Base-by-base conservation (phyloP, 257 asterid species). In the Nicotiana undulata region DNA sequence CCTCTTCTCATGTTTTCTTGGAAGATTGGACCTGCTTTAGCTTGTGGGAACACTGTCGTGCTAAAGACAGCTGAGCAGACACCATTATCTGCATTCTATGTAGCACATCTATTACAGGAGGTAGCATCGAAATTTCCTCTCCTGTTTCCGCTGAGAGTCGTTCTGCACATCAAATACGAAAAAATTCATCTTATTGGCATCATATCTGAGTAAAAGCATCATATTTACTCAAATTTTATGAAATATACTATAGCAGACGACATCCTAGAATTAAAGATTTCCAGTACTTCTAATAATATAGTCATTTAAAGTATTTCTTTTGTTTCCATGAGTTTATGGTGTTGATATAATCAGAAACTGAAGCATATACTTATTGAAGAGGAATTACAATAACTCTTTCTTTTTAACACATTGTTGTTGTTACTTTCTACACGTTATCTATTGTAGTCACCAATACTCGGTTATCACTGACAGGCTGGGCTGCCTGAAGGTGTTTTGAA, bases 11-110 rank as follows among this genome's bases (percentile, higher is more conserved):
- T 96, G 97, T 90, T 82, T 80, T 97, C 92, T 78, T 94, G 98
- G 99, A 96, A 96, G 88, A 92, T 94, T 64, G 98, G 93, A 37
- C 99, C 99, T 5, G 99, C 98, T 12, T 84, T 96, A 80, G 98
- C 99, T 26, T 84, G 91, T 66, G 99, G 99, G 44, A 94, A 94
- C 87, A 89, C 93, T 8, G 28, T 94, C 58, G 94, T 96, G 84
- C 89, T 96, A 31, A 96, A 96, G 87, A 91, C 99, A 13, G 99
- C 99, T 64, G 99, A 96, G 86, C 98, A 92, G 88, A 96, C 99
- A 51, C 99, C 99, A 13, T 77, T 96, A 75, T 94, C 99, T 32
- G 98, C 99, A 4, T 86, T 96, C 20, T 90, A 91, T 67, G 98
- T 93, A 17, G 77, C 98, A 40, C 89, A 84, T 88, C 86, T 96